phyloP scores from a whole-genome alignment of 805 yeast species.

The Sugiyamaella floridensis region DNA sequence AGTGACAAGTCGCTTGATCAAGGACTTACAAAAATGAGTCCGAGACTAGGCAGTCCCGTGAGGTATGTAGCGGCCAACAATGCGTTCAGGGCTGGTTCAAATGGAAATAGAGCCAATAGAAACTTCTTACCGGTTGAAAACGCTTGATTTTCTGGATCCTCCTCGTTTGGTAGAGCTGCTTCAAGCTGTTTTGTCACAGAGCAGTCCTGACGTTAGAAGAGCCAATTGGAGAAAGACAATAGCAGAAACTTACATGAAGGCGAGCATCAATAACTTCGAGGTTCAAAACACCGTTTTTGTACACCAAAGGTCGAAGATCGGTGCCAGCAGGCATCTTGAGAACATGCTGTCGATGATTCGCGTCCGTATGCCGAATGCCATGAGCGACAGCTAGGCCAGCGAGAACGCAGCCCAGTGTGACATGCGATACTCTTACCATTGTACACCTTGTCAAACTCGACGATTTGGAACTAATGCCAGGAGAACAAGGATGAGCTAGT shows the following conservation, averaged over 20 bases:
- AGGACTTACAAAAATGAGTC: conserved; percentile 33
- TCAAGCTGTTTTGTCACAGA: not conserved
- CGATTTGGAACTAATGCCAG: too few relatives aligned
- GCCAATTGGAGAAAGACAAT: not conserved
- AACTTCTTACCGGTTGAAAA: conserved; percentile 31
- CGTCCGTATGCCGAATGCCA: not conserved
- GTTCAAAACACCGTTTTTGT: conserved; percentile 40
- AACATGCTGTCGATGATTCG: conserved; percentile 1
- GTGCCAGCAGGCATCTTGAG: not conserved
- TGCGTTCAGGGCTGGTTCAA: conserved; percentile 56
- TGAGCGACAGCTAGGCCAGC: not conserved
- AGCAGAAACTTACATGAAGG: not conserved
- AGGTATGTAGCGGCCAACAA: conserved; percentile 56
- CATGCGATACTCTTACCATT: not conserved
- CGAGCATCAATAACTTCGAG: conserved; percentile 29
- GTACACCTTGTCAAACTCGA: not conserved
- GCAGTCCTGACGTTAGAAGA: conserved; percentile 5
- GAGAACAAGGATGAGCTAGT: too few relatives aligned
- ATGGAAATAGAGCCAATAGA: conserved; percentile 35
- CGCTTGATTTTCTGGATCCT: conserved; percentile 10
- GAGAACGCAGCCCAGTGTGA: not conserved
- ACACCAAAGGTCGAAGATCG: conserved; percentile 19
- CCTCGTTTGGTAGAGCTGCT: not conserved
- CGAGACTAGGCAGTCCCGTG: conserved; percentile 56
- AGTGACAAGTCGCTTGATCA: conserved; percentile 18